Evolutionary conservation across 768 basidiomycete species (phyloP).

Genomic region (Naganishia kalamii): DNA sequence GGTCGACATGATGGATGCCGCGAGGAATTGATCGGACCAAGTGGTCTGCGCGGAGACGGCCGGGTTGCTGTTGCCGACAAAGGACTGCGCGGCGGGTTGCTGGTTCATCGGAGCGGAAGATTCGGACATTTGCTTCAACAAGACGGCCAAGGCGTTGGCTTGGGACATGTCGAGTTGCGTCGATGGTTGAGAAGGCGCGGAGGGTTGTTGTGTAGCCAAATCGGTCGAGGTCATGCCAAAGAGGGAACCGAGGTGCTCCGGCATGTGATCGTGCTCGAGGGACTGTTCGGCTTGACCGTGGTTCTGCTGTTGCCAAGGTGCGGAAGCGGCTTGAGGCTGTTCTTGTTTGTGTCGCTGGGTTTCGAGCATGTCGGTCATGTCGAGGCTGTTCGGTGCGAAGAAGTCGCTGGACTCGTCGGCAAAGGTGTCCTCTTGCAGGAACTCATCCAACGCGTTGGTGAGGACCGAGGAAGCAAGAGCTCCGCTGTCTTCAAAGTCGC

Average conservation of each 20-base stretch:
- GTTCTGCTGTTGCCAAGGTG: background rate
- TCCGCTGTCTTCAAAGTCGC: background rate
- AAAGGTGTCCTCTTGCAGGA: constrained; percentile 1
- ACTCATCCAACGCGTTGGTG: background rate
- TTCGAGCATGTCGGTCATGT: constrained; percentile 10
- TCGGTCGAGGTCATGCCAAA: constrained; percentile 1
- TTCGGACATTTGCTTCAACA: background rate
- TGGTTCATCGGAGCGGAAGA: background rate
- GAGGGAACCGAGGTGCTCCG: constrained; percentile 1
- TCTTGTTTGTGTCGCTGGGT: background rate
- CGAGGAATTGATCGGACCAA: constrained; percentile 1
- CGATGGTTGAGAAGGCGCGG: background rate
- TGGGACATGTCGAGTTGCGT: background rate
- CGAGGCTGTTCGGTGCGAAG: background rate
- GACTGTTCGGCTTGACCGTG: constrained; percentile 11
- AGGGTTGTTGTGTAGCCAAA: background rate
- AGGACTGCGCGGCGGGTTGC: background rate
- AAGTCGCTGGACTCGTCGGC: background rate
- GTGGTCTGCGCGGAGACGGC: background rate
- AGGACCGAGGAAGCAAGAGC: background rate
- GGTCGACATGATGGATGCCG: constrained; percentile 2
- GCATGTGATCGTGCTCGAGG: constrained; percentile 8
- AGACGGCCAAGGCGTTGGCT: background rate
- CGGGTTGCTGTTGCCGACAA: background rate
- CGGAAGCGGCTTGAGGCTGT: background rate